phyloP scores from a whole-genome alignment of 163 green algal genomes.

The Prototheca wickerhamii region DNA sequence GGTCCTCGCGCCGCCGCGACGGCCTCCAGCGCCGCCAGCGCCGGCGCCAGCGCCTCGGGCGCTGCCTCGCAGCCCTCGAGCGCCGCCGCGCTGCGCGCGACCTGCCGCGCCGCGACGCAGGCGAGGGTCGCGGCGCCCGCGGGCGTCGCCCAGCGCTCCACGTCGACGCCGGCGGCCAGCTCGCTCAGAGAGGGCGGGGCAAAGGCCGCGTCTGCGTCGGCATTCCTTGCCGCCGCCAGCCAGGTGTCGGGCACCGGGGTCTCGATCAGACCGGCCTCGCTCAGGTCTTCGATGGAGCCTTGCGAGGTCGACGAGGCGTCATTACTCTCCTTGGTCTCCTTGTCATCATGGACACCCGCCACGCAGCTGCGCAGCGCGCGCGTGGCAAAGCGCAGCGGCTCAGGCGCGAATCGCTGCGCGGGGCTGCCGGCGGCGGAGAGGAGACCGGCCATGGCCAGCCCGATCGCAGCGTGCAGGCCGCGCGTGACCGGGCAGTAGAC shows the following conservation, averaged over 20 bases:
- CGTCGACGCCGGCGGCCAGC: too few relatives aligned
- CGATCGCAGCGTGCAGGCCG: conserved; percentile 26
- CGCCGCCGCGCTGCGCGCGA: conserved; percentile 12
- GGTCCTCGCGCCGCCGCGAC: conserved; percentile 4
- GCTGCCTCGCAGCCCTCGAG: conserved; percentile 12
- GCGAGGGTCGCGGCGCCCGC: background rate
- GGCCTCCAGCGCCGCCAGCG: conserved; percentile 6
- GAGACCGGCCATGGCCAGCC: conserved; percentile 45
- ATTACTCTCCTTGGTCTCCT: too few relatives aligned
- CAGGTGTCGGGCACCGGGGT: background rate
- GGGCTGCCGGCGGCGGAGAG: conserved; percentile 39
- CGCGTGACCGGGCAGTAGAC: conserved; percentile 28
- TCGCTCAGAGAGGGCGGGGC: too few relatives aligned
- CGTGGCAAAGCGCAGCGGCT: conserved; percentile 47
- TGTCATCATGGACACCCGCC: background rate
- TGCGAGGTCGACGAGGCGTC: too few relatives aligned
- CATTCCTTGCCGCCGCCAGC: too few relatives aligned
- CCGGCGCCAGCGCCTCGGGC: conserved; percentile 29
- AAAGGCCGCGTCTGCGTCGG: too few relatives aligned
- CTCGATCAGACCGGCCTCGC: background rate
- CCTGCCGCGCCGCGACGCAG: background rate
- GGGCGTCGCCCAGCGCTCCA: background rate
- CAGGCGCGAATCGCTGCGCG: conserved; percentile 42
- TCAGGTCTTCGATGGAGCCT: too few relatives aligned
- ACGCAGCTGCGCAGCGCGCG: background rate